These are phyloP conservation scores for Apiospora pterosperma DNA, from an alignment of 2,329 filamentous ascomycete species.

Conservation along the genomic window DNA sequence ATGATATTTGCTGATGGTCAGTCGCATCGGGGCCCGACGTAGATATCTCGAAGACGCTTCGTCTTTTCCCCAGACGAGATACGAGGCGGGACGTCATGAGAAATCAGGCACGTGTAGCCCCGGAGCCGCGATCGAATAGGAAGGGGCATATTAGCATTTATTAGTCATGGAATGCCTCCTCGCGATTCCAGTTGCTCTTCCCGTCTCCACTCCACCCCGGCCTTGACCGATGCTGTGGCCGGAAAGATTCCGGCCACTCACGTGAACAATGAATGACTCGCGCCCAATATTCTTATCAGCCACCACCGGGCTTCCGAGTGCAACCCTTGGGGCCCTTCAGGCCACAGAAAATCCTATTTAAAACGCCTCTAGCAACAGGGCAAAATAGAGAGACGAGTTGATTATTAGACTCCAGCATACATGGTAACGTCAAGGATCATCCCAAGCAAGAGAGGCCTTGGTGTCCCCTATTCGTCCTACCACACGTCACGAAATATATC, in stretches of 20 bases:
- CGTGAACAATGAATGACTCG: not conserved
- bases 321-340: not conserved
- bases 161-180: not conserved
- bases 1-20: not conserved
- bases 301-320: not conserved
- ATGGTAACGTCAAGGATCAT: not conserved
- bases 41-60: not conserved
- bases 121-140: not conserved
- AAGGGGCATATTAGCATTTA: not conserved
- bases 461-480: not conserved
- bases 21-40: not conserved
- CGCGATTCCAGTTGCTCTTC: not conserved
- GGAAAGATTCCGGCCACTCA: constrained; percentile 6
- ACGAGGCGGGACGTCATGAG: not conserved
- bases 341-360: not conserved
- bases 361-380: not conserved
- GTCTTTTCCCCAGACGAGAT: not conserved
- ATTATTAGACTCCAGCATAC: not conserved
- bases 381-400: not conserved
- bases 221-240: constrained; percentile 5
- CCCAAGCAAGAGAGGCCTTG: not conserved
- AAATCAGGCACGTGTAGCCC: not conserved
- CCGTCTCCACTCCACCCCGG: not conserved
- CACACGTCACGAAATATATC: not conserved
- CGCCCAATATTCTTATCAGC: not conserved